Evolutionary conservation across 83 land plant species (phyloP).

Genomic region (Larix sibirica): DNA sequence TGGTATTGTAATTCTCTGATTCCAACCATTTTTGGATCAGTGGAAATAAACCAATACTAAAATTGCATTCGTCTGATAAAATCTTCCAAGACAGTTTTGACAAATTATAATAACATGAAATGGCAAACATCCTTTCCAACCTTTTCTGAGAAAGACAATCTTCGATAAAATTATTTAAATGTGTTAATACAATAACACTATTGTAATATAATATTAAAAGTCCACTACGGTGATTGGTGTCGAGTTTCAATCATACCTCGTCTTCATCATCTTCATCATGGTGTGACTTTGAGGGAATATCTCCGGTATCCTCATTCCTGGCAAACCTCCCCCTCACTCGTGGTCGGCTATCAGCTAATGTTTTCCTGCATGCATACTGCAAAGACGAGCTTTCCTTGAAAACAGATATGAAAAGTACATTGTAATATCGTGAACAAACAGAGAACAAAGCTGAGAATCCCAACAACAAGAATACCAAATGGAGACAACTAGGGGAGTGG

Average conservation of each 20-base stretch:
- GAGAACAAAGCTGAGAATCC: background rate
- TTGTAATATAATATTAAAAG: too few species aligned
- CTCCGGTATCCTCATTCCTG: slow-evolving; percentile 18
- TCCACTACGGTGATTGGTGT: background rate
- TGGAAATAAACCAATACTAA: background rate
- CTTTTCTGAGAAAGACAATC: background rate
- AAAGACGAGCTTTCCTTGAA: background rate
- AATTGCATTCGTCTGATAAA: background rate
- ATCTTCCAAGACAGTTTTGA: background rate
- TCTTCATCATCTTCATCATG: slow-evolving; percentile 15
- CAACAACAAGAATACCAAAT: background rate
- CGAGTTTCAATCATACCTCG: background rate
- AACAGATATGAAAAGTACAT: background rate
- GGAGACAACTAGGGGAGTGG: background rate
- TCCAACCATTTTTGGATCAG: background rate
- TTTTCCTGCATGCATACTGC: slow-evolving; percentile 85
- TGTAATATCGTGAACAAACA: background rate
- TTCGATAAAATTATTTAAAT: background rate
- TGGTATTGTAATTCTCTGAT: background rate
- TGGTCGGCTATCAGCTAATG: slow-evolving; percentile 78
- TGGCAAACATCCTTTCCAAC: background rate
- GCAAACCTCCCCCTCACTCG: slow-evolving; percentile 64
- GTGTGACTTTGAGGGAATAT: slow-evolving; percentile 3
- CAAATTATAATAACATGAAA: too few species aligned
- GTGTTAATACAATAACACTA: background rate